Percentiles rank a stretch among this genome's conserved stretches.
phyloP scores from a whole-genome alignment of 495 filamentous ascomycete species.

The Aspergillus heteromorphus region DNA sequence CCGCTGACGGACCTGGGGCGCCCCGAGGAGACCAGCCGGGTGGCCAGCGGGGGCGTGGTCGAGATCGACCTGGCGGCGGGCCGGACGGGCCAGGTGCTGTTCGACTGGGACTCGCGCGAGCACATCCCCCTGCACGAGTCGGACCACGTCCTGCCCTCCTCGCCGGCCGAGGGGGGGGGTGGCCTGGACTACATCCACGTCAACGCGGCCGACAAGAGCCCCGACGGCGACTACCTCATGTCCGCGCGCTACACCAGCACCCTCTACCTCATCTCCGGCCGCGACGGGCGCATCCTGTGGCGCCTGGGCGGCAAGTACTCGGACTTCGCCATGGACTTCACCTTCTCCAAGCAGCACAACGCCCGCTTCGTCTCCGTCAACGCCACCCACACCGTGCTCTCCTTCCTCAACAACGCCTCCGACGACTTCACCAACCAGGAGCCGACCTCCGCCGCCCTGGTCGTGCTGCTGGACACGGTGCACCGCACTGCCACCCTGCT shows the following conservation, averaged over 20 bases:
- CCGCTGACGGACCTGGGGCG: constrained; percentile 37
- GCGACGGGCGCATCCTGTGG: constrained; percentile 51
- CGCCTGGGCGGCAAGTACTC: constrained; percentile 43
- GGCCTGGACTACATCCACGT: constrained; percentile 32
- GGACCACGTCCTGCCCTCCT: constrained; percentile 37
- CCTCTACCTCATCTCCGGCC: constrained; percentile 51
- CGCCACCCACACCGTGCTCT: constrained; percentile 41
- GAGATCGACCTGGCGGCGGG: constrained; percentile 41
- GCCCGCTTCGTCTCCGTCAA: constrained; percentile 45
- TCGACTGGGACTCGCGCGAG: constrained; percentile 40
- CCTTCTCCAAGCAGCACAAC: constrained; percentile 55
- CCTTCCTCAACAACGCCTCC: constrained; percentile 48
- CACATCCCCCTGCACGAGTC: constrained; percentile 33
- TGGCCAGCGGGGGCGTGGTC: constrained; percentile 30
- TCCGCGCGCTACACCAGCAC: constrained; percentile 50
- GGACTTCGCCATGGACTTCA: constrained; percentile 36
- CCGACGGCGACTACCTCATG: constrained; percentile 49
- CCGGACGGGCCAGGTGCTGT: constrained; percentile 35
- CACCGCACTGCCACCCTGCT: constrained; percentile 37
- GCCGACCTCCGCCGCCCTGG: constrained; percentile 43
- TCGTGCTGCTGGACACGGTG: constrained; percentile 42
- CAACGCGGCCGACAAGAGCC: constrained; percentile 34
- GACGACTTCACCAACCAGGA: constrained; percentile 33
- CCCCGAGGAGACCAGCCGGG: constrained; percentile 25
- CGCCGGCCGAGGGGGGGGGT: constrained; percentile 9